These are phyloP conservation scores for Medicago arabica DNA, from an alignment of 306 rosid species.

Conservation along the genomic window DNA sequence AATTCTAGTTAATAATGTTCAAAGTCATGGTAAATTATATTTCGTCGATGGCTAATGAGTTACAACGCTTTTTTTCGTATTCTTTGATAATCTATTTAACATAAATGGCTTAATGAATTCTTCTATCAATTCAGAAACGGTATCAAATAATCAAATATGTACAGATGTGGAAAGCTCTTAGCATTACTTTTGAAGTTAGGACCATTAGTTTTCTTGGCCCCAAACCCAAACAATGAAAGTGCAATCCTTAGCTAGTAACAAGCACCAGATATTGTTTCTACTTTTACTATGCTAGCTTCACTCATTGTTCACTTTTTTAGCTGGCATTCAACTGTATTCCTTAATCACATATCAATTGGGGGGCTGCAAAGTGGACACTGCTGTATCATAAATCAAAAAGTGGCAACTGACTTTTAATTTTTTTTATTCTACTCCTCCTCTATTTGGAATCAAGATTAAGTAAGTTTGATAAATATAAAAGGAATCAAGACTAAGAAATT, in stretches of 20 bases:
- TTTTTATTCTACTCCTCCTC: neutral
- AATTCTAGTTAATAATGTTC: too few relatives aligned
- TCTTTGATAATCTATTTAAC: too few relatives aligned
- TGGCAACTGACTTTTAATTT: neutral
- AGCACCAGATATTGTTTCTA: neutral
- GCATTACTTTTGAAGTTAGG: conserved; percentile 26
- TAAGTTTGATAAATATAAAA: too few relatives aligned
- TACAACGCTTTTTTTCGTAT: too few relatives aligned
- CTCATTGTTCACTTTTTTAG: neutral
- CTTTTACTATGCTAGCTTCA: neutral
- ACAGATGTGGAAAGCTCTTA: neutral
- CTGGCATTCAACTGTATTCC: too few relatives aligned
- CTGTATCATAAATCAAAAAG: neutral
- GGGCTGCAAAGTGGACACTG: neutral
- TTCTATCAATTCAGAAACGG: neutral
- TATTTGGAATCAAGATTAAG: neutral
- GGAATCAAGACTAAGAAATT: neutral
- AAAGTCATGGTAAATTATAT: too few relatives aligned
- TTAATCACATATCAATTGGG: too few relatives aligned
- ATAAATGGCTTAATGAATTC: neutral
- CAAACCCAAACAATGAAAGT: neutral
- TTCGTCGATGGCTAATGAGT: too few relatives aligned
- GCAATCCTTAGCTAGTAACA: neutral
- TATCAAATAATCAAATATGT: too few relatives aligned
- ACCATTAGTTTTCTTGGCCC: neutral